These are phyloP conservation scores for Coemansia sp. DNA, from an alignment of 192 early-diverging fungal species.

Conservation along the genomic window DNA sequence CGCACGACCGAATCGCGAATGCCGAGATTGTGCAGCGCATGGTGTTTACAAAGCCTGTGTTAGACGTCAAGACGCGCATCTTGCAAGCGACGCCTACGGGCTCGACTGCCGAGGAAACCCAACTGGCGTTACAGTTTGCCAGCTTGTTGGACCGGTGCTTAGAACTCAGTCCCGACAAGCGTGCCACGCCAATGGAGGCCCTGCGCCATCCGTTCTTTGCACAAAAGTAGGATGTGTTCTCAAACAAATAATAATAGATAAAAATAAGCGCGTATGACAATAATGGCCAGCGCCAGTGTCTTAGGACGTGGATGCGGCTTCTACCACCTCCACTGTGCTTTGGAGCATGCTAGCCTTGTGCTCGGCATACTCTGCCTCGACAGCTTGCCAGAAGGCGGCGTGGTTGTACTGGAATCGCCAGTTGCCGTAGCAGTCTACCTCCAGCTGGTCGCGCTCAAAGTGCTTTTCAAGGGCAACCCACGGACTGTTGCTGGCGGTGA, in stretches of 20 bases:
- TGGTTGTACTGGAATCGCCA: slow-evolving; percentile 71
- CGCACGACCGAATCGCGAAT: slow-evolving; percentile 62
- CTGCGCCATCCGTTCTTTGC: slow-evolving; percentile 86
- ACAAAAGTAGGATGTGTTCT: not conserved
- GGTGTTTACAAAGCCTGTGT: slow-evolving; percentile 64
- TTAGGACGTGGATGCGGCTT: not conserved
- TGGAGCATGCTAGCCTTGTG: slow-evolving; percentile 23
- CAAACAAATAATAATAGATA: not conserved
- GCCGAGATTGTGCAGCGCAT: slow-evolving; percentile 73
- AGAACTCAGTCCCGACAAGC: slow-evolving; percentile 84
- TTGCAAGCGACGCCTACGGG: slow-evolving; percentile 58
- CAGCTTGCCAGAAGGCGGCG: slow-evolving; percentile 67
- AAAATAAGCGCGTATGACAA: not conserved
- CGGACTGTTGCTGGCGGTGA: slow-evolving; percentile 23
- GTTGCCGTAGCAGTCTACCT: slow-evolving; percentile 74
- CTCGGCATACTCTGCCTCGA: slow-evolving; percentile 51
- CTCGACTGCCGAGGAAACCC: slow-evolving; percentile 29
- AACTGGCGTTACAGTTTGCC: slow-evolving; percentile 70
- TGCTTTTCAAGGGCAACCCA: slow-evolving; percentile 48
- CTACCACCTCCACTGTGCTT: not conserved
- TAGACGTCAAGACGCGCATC: slow-evolving; percentile 74
- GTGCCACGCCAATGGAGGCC: slow-evolving; percentile 85
- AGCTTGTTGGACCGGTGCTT: slow-evolving; percentile 88
- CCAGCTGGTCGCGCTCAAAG: slow-evolving; percentile 54
- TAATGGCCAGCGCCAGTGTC: not conserved